These are phyloP conservation scores for Suillus sp. DNA, from an alignment of 768 basidiomycete genomes.

Conservation along the genomic window DNA sequence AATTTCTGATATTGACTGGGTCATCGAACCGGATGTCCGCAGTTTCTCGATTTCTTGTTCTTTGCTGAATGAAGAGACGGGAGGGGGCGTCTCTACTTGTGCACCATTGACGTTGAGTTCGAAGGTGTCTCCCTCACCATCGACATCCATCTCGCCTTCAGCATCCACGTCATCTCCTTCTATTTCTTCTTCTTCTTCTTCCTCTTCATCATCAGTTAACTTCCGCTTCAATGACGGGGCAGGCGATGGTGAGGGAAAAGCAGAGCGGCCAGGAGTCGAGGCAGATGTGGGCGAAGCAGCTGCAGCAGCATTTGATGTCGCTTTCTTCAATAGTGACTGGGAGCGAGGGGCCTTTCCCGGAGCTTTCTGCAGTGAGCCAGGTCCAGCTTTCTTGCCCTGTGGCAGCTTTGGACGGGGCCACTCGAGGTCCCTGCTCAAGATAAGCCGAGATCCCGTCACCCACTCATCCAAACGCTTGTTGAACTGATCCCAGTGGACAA, in stretches of 20 bases:
- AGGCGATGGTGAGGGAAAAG: constrained; percentile 57
- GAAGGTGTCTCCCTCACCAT: constrained; percentile 68
- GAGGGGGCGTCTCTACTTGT: constrained; percentile 52
- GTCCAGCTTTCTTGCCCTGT: constrained; percentile 54
- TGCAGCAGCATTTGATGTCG: constrained; percentile 67
- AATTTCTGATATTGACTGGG: constrained; percentile 96
- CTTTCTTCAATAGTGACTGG: constrained; percentile 64
- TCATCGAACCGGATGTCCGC: constrained; percentile 97
- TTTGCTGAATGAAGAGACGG: constrained; percentile 80
- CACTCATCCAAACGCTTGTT: constrained; percentile 99
- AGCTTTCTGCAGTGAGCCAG: constrained; percentile 46
- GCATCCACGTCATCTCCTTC: constrained; percentile 45
- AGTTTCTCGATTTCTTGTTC: constrained; percentile 99
- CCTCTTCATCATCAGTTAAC: constrained; percentile 58
- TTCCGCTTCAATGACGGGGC: constrained; percentile 70
- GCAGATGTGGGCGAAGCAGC: constrained; percentile 63
- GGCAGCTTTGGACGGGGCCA: constrained; percentile 89
- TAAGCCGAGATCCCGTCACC: constrained; percentile 86
- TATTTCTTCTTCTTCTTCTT: constrained; percentile 63
- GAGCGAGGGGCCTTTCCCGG: constrained; percentile 66
- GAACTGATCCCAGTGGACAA: constrained; percentile 98
- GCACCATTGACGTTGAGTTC: constrained; percentile 55
- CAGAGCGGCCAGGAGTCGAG: constrained; percentile 42
- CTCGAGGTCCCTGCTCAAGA: constrained; percentile 85
- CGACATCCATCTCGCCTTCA: constrained; percentile 67